Evolutionary conservation across 352 stramenopile species (phyloP), one percentile per base, ranked within the genome.

Genomic region (Phytopythium oedochilum): DNA sequence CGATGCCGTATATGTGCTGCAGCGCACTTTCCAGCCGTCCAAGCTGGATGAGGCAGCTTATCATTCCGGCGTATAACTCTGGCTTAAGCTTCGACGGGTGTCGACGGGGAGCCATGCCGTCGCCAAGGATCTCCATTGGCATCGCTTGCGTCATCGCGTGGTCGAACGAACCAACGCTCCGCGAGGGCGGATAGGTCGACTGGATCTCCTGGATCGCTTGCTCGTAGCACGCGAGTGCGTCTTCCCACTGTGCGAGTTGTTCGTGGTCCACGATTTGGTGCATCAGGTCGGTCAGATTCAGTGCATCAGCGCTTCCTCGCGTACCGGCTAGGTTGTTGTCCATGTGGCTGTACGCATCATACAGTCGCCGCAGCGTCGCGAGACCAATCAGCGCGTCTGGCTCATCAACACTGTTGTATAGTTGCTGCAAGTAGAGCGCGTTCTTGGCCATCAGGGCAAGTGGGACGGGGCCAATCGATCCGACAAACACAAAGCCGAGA

Each of bases 1-100:
- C 74, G 40, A 96, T 94, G 18, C 86, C 86, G 42, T 93, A 89
- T 32, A 94, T 93, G 62, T 94, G 80, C 54, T 94, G 83, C 20
- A 96, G 64, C 12, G 84, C 86, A 57, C 78, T 93, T 65, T 94
- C 86, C 10, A 93, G 70, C 15, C 83, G 76, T 18, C 86, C 86
- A 2, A 96, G 66, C 57, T 94, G 83, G 29, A 93, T 92, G n/a
- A 94, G 55, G 44, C 86, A 94, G 11, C 79, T 63, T 46, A 96
- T 82, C 61, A 94, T 89, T 29, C 86, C 86, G 7, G 73, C 80
- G 61, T 94, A 96, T 28, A 96, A 54, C 17, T 85, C 66, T 12
- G 80, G 80, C 47, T 90, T 92, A 23, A 90, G 66, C 28, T 61
- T 53, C 44, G 83, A 66, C 17, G 80, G 74, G 54, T 90, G 73